Conservation (phyloP, 164 flowering plant species). For the Nelumbo lutea region DNA sequence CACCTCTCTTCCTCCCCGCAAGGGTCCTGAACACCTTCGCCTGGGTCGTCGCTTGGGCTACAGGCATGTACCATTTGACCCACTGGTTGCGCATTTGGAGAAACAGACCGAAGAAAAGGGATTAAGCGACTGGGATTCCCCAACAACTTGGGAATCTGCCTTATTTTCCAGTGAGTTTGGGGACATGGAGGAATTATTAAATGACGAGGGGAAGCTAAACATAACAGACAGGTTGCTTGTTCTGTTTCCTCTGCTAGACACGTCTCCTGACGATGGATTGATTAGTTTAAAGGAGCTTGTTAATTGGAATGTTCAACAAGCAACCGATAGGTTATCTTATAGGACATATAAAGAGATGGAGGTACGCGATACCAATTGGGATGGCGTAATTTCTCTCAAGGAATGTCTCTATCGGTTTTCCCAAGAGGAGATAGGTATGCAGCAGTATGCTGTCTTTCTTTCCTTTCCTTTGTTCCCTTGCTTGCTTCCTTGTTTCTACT, state of each 20-base stretch:
- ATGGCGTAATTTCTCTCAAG: conserved; percentile 30
- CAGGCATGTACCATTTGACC: conserved; percentile 38
- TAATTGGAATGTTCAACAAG: conserved; percentile 41
- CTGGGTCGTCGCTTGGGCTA: conserved; percentile 36
- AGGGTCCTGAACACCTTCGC: background rate
- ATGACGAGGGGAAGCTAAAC: conserved; percentile 37
- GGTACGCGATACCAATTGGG: conserved; percentile 39
- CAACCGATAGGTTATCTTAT: conserved; percentile 29
- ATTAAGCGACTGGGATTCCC: background rate
- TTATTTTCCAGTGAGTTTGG: conserved; percentile 10
- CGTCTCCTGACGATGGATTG: conserved; percentile 36
- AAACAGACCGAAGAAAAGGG: conserved; percentile 6
- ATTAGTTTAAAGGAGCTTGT: conserved; percentile 42
- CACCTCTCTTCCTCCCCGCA: conserved; percentile 15
- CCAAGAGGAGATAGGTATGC: conserved; percentile 32
- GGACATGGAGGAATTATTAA: conserved; percentile 25
- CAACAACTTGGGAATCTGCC: background rate
- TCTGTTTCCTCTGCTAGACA: conserved; percentile 57
- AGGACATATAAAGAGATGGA: conserved; percentile 31
- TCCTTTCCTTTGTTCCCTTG: background rate
- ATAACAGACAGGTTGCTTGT: conserved; percentile 35
- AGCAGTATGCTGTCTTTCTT: background rate
- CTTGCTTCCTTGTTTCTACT: background rate
- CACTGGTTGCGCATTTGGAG: conserved; percentile 30
- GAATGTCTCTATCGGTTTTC: conserved; percentile 49